Conservation (phyloP, 2,329 filamentous ascomycete genomes). For the Phaeosphaeriaceae sp. region DNA sequence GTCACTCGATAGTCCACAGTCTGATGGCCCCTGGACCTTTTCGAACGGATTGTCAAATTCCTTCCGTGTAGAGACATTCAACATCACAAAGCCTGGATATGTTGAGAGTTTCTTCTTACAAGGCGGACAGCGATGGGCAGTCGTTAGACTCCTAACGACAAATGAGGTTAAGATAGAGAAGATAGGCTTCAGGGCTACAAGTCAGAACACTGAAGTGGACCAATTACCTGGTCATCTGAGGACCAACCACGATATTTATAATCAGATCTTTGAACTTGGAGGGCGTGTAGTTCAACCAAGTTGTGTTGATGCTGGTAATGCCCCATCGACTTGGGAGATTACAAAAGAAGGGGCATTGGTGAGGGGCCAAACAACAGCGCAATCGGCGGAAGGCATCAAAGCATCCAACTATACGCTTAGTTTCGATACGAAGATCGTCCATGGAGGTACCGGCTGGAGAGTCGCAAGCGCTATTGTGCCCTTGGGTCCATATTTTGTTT, state of each 20-base stretch:
- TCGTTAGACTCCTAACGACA: constrained; percentile 43
- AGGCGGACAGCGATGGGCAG: constrained; percentile 52
- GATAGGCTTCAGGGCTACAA: constrained; percentile 43
- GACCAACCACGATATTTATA: constrained; percentile 19
- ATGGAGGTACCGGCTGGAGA: constrained; percentile 50
- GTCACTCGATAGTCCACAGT: background rate
- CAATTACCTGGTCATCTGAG: background rate
- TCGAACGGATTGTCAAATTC: background rate
- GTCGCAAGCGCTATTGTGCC: constrained; percentile 29
- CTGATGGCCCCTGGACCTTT: background rate
- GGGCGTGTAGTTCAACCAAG: constrained; percentile 40
- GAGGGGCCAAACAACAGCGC: constrained; percentile 41
- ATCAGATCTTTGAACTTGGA: constrained; percentile 50
- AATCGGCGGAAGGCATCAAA: constrained; percentile 20
- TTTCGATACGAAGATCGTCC: constrained; percentile 48
- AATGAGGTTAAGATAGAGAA: constrained; percentile 39
- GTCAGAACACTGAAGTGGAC: constrained; percentile 7
- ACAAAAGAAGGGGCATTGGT: constrained; percentile 46
- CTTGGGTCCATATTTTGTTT: constrained; percentile 32
- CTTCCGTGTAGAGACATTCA: constrained; percentile 36
- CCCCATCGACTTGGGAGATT: constrained; percentile 39
- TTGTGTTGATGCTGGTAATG: constrained; percentile 49
- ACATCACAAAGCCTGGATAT: constrained; percentile 39
- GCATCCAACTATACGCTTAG: constrained; percentile 46
- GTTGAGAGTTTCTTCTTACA: constrained; percentile 47